phyloP scores from a whole-genome alignment of 2,329 filamentous ascomycete genomes.

The Penicillium brevicompactum region DNA sequence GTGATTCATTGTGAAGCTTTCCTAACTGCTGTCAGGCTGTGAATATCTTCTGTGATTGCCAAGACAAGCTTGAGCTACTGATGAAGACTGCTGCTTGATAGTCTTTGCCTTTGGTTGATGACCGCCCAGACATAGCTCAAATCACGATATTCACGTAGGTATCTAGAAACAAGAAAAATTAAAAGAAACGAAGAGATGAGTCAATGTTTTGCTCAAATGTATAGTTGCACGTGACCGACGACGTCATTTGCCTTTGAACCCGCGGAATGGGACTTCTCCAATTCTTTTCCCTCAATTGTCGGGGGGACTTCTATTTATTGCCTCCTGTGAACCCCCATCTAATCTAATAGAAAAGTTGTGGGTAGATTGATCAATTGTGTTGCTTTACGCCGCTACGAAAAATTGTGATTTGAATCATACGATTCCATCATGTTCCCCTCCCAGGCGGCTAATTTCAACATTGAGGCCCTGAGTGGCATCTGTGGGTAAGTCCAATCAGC shows the following conservation, averaged over 20 bases:
- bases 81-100: slow-evolving; percentile 11
- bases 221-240: slow-evolving; percentile 20
- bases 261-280: slow-evolving; percentile 13
- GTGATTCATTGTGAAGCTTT: neutral
- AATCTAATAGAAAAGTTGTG: neutral
- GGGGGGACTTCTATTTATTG: slow-evolving; percentile 2
- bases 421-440: slow-evolving; percentile 39
- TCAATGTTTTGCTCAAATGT: neutral
- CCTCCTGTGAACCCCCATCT: neutral
- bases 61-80: slow-evolving; percentile 52
- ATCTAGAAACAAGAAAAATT: neutral
- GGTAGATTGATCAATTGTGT: neutral
- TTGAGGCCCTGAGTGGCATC: slow-evolving; percentile 90
- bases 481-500: slow-evolving; percentile 64
- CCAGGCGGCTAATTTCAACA: slow-evolving; percentile 65
- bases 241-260: slow-evolving; percentile 24
- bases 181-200: neutral
- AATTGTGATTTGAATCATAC: slow-evolving; percentile 10
- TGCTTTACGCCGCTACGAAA: neutral
- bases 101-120: fast-evolving
- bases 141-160: too few species aligned
- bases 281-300: slow-evolving; percentile 17
- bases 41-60: slow-evolving; percentile 61
- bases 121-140: too few species aligned
- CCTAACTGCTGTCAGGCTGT: slow-evolving; percentile 44